These are phyloP conservation scores for Ephemerocybe angulata DNA, from an alignment of 768 basidiomycete genomes.

Conservation along the genomic window DNA sequence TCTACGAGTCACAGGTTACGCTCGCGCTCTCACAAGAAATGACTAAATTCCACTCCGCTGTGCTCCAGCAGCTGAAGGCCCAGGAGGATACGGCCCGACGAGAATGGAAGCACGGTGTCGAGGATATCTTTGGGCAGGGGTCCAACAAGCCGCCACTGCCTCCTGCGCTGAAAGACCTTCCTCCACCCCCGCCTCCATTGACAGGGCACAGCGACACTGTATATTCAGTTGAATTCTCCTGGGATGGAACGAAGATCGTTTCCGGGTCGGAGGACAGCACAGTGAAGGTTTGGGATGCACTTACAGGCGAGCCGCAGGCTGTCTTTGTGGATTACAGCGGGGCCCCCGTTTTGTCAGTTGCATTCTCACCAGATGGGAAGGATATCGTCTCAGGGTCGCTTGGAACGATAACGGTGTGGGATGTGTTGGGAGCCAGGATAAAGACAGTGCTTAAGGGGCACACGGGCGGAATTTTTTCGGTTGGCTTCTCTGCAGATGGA, in stretches of 20 bases:
- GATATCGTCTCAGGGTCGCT: neutral
- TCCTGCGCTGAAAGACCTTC: too few relatives aligned
- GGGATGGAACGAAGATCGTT: constrained; percentile 13
- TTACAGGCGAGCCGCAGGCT: constrained; percentile 4
- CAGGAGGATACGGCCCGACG: too few relatives aligned
- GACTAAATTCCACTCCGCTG: too few relatives aligned
- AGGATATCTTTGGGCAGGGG: too few relatives aligned
- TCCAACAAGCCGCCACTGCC: too few relatives aligned
- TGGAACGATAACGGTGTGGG: constrained; percentile 3
- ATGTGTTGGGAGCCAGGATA: neutral
- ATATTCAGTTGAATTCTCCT: neutral
- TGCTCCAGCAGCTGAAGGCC: too few relatives aligned
- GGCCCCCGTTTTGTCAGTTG: neutral
- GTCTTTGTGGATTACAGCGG: constrained; percentile 6
- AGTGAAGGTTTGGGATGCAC: constrained; percentile 17
- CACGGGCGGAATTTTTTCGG: neutral
- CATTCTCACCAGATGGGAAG: constrained; percentile 14
- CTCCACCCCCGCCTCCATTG: too few relatives aligned
- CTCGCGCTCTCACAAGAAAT: too few relatives aligned
- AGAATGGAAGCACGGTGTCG: too few relatives aligned
- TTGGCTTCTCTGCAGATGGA: constrained; percentile 4
- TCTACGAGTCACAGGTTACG: too few relatives aligned
- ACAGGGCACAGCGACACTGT: neutral
- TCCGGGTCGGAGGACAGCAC: constrained; percentile 12
- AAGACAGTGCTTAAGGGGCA: neutral